A percentile compares a stretch with the other conserved stretches of the same genome.
These are phyloP conservation scores for Pugionium dolabratum DNA, from an alignment of 345 rosid species.

Conservation along the genomic window DNA sequence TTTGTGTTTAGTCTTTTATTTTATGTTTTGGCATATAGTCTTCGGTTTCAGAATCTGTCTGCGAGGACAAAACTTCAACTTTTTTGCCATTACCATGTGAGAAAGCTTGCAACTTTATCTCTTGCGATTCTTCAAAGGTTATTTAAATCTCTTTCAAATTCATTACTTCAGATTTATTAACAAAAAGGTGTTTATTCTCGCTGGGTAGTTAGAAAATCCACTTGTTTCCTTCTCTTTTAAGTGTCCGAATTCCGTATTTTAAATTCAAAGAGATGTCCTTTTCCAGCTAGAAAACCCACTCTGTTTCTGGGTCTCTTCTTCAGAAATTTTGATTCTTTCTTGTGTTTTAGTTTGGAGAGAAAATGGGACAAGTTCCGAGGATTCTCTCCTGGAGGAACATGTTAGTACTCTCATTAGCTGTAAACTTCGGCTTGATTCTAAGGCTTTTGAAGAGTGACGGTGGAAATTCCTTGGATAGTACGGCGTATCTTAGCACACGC, in stretches of 20 bases:
- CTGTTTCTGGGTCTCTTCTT: conserved; percentile 13
- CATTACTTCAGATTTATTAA: not conserved
- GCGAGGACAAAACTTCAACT: not conserved
- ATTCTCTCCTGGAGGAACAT: conserved; percentile 57
- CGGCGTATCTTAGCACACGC: conserved; percentile 2
- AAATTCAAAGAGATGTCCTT: not conserved
- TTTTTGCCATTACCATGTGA: not conserved
- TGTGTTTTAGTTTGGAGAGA: conserved; percentile 13
- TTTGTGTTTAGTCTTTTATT: not conserved
- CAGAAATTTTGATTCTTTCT: not conserved
- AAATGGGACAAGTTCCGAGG: conserved; percentile 47
- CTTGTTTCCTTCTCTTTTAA: conserved; percentile 1
- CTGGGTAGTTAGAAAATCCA: conserved; percentile 28
- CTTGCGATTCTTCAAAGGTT: conserved; percentile 31
- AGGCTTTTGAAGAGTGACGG: conserved; percentile 41
- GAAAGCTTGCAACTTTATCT: conserved; percentile 24
- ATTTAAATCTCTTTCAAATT: conserved; percentile 6
- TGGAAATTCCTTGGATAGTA: conserved; percentile 22
- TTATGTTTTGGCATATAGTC: conserved; percentile 10
- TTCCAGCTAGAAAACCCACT: conserved; percentile 24
- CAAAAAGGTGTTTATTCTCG: conserved; percentile 18
- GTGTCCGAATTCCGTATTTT: not conserved
- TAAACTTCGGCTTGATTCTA: conserved; percentile 63
- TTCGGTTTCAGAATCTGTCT: conserved; percentile 13
- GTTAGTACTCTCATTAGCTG: conserved; percentile 64